A percentile compares a stretch with the other conserved stretches of the same genome.
Evolutionary conservation across 2,329 filamentous ascomycete genomes (phyloP).

Genomic region (Mariannaea sp.): DNA sequence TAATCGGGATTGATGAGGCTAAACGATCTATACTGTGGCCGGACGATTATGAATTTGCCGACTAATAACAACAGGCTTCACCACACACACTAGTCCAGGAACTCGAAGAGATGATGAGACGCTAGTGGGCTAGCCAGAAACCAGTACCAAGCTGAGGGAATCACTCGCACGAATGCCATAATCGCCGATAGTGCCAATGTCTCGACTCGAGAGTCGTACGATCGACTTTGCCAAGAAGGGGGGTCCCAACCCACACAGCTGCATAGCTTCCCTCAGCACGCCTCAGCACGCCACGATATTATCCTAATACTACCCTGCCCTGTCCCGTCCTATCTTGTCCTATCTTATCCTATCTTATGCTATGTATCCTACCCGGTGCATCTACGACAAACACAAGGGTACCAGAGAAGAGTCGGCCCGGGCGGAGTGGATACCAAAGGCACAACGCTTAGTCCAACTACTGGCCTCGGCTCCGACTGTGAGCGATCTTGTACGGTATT

Average conservation of each 20-base stretch:
- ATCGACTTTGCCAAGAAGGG: not conserved
- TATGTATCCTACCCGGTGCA: too few species aligned
- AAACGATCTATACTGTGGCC: slow-evolving; percentile 1
- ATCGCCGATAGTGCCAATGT: slow-evolving; percentile 6
- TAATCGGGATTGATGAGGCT: not conserved
- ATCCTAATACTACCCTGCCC: too few species aligned
- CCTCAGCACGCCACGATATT: too few species aligned
- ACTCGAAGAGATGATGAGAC: slow-evolving; percentile 6
- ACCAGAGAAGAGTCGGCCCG: slow-evolving; percentile 2
- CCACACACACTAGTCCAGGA: slow-evolving; percentile 11
- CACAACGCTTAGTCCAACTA: slow-evolving; percentile 5
- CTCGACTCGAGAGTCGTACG: slow-evolving; percentile 14
- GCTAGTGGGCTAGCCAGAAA: not conserved
- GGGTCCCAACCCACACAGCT: not conserved
- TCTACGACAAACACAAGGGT: too few species aligned
- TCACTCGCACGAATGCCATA: slow-evolving; percentile 5
- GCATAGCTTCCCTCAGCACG: not conserved
- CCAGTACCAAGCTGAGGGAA: not conserved
- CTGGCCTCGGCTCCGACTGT: slow-evolving; percentile 7
- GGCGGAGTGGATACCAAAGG: not conserved
- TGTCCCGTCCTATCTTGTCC: too few species aligned
- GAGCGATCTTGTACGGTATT: not conserved
- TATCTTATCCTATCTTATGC: too few species aligned
- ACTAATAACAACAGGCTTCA: too few species aligned
- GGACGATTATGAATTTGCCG: too few species aligned